Conservation (phyloP, 371 early-diverging fungal species). For the Mortierella sp. region DNA sequence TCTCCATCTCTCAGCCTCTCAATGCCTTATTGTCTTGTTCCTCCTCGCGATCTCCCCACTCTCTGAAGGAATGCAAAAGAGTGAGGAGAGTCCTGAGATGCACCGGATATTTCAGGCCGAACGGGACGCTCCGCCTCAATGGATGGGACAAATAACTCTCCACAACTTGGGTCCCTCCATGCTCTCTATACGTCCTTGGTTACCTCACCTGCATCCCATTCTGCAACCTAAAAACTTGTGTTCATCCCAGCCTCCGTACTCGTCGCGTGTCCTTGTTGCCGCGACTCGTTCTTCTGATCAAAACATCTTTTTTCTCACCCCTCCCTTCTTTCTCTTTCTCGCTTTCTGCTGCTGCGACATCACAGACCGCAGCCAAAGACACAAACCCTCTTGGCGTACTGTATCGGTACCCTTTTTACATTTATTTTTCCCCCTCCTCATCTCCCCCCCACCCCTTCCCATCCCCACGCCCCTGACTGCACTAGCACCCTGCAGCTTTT, state of each 20-base stretch:
- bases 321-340: conserved; percentile 6
- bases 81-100: conserved; percentile 10
- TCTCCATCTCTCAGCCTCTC: not conserved
- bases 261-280: too few relatives aligned
- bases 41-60: not conserved
- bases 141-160: not conserved
- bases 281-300: too few relatives aligned
- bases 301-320: conserved; percentile 2
- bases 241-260: too few relatives aligned
- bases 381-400: too few relatives aligned
- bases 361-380: too few relatives aligned
- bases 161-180: too few relatives aligned
- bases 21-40: not conserved
- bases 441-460: not conserved
- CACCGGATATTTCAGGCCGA: conserved; percentile 15
- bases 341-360: too few relatives aligned
- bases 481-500: conserved; percentile 5
- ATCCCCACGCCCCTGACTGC: not conserved
- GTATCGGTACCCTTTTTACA: too few relatives aligned
- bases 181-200: too few relatives aligned
- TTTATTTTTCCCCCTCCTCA: too few relatives aligned
- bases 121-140: not conserved
- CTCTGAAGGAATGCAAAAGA: not conserved
- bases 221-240: too few relatives aligned
- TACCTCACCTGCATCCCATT: too few relatives aligned